phyloP scores from a whole-genome alignment of 2,329 filamentous ascomycete species.

The Amesomyces nigricolor region DNA sequence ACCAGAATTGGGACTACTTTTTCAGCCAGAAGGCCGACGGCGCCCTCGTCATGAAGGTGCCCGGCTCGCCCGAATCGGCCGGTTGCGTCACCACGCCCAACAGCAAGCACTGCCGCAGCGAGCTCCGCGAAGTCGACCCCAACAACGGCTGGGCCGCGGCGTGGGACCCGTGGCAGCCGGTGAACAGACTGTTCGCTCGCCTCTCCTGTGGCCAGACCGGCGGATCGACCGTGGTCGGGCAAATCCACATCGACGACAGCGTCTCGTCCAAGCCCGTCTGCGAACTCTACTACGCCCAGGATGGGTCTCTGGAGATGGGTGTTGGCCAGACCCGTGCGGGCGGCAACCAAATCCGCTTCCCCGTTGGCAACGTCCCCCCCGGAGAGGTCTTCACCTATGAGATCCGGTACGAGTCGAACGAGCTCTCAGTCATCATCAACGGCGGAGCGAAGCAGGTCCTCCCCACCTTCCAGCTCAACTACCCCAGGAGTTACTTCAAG shows the following conservation, averaged over 20 bases:
- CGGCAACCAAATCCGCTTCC: not conserved
- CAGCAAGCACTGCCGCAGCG: constrained; percentile 9
- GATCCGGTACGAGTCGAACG: constrained; percentile 6
- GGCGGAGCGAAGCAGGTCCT: not conserved
- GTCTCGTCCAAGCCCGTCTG: constrained; percentile 4
- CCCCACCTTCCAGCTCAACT: not conserved
- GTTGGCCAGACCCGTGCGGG: constrained; percentile 2
- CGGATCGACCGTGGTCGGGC: constrained; percentile 1
- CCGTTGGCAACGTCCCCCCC: not conserved
- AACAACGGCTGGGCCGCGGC: not conserved
- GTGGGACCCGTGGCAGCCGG: not conserved
- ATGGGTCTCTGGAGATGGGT: not conserved
- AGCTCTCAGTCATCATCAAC: constrained; percentile 1
- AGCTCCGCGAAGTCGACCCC: constrained; percentile 4
- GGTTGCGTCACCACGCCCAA: constrained; percentile 6
- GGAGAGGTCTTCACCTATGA: constrained; percentile 5
- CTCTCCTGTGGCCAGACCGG: not conserved
- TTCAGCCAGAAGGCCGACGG: not conserved
- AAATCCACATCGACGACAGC: constrained; percentile 7
- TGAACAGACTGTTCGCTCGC: not conserved
- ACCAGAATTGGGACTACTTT: constrained; percentile 2
- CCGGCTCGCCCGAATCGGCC: not conserved
- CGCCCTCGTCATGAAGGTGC: constrained; percentile 6
- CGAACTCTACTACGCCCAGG: constrained; percentile 1
- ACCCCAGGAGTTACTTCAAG: constrained; percentile 4